phyloP scores from a whole-genome alignment of 129 eudicot species.

The Cynara cardunculus region DNA sequence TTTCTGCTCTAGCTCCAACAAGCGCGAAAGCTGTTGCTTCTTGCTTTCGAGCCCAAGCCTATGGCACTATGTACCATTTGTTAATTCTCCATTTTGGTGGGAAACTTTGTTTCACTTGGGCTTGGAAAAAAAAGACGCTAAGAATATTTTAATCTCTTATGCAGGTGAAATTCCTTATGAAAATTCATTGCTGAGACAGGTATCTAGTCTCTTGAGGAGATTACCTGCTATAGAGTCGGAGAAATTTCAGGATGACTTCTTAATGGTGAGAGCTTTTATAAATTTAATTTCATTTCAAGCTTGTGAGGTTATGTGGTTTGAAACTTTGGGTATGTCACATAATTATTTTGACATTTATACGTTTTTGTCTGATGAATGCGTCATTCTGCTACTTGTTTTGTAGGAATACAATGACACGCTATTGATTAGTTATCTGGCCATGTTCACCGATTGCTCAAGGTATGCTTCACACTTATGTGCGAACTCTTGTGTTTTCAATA shows the following conservation, averaged over 20 bases:
- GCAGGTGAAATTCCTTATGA: conserved; percentile 85
- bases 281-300: background rate
- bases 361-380: background rate
- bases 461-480: conserved; percentile 27
- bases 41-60: too few species aligned
- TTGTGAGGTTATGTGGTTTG: background rate
- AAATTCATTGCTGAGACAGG: conserved; percentile 88
- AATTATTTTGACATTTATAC: background rate
- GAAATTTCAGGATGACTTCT: conserved; percentile 90
- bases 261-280: conserved; percentile 65
- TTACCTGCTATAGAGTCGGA: conserved; percentile 87
- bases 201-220: conserved; percentile 95
- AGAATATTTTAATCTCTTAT: background rate
- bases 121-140: conserved; percentile 43
- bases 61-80: background rate
- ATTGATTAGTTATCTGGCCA: conserved; percentile 84
- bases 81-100: background rate
- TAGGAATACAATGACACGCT: conserved; percentile 91
- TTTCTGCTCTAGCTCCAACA: too few species aligned
- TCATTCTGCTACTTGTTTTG: conserved; percentile 21
- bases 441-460: conserved; percentile 97
- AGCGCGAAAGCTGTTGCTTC: too few species aligned
- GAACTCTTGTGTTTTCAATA: background rate
- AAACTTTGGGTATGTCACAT: background rate
- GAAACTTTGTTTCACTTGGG: background rate